Conservation (phyloP, 2,329 filamentous ascomycete species). For the Ophiostoma sp. region DNA sequence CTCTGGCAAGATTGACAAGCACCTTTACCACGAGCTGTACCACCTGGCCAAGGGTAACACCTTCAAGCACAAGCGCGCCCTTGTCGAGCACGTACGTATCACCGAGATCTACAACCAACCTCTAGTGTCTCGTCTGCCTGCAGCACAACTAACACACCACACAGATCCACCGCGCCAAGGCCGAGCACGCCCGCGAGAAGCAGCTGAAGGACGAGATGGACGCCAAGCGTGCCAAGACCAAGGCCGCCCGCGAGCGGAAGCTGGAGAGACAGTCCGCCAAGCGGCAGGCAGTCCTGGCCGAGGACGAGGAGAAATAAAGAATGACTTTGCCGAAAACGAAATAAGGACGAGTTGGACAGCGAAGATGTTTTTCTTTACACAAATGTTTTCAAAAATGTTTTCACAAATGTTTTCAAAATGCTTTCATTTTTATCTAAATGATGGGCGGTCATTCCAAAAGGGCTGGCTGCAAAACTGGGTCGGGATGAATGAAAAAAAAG, state of each 20-base stretch:
- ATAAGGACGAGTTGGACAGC: conserved; percentile 13
- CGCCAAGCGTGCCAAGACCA: conserved; percentile 99
- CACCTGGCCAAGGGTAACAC: conserved; percentile 99
- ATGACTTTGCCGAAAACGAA: conserved; percentile 1
- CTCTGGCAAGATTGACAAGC: conserved; percentile 99
- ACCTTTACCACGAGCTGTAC: conserved; percentile 99
- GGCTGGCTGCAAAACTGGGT: conserved; percentile 11
- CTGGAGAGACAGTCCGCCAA: conserved; percentile 85
- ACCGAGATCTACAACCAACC: background rate
- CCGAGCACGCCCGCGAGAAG: conserved; percentile 95
- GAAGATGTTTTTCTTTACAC: conserved; percentile 9
- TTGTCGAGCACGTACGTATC: conserved; percentile 96
- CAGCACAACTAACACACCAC: background rate
- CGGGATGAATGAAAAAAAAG: conserved; percentile 16
- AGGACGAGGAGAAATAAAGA: conserved; percentile 51
- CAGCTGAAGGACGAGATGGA: conserved; percentile 99
- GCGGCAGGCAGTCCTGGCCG: conserved; percentile 77
- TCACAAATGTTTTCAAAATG: background rate
- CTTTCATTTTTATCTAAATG: background rate
- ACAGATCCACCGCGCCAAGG: conserved; percentile 99
- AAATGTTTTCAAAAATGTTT: background rate
- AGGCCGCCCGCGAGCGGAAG: conserved; percentile 99
- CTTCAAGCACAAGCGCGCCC: conserved; percentile 99
- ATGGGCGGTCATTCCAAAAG: conserved; percentile 9
- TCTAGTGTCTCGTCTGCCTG: background rate